Percentiles rank a stretch among this genome's conserved stretches.
Evolutionary conservation across 352 stramenopile genomes (phyloP).

Genomic region (Phytopythium litorale): DNA sequence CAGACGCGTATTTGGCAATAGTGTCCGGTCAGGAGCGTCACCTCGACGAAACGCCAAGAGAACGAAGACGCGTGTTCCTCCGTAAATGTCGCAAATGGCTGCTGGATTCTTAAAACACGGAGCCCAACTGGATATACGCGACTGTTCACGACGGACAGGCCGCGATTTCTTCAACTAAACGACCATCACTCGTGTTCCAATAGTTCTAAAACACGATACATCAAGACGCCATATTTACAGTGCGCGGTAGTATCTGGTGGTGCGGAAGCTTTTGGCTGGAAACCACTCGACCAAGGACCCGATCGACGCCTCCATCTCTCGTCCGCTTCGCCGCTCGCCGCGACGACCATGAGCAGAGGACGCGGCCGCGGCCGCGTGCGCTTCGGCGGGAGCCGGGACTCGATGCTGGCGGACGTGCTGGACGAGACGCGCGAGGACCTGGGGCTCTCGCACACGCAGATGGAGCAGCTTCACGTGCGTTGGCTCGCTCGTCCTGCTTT

Average conservation of each 20-base stretch:
- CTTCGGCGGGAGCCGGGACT: slow-evolving; percentile 70
- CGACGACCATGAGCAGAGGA: slow-evolving; percentile 49
- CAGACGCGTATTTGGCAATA: not conserved
- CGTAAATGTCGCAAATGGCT: not conserved
- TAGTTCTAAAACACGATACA: not conserved
- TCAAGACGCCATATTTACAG: not conserved
- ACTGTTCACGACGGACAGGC: not conserved
- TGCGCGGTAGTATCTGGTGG: slow-evolving; percentile 1
- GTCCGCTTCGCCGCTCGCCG: not conserved
- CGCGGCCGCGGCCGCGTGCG: slow-evolving; percentile 57
- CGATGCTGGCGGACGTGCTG: slow-evolving; percentile 59
- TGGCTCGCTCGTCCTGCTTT: not conserved
- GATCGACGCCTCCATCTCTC: too few relatives aligned
- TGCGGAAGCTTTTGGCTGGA: not conserved
- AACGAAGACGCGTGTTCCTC: not conserved
- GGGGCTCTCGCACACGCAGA: slow-evolving; percentile 61
- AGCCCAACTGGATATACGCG: not conserved
- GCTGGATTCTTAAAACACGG: not conserved
- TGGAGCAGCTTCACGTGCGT: slow-evolving; percentile 61
- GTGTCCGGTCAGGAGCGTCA: slow-evolving; percentile 3
- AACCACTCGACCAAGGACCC: not conserved
- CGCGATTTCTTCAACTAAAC: not conserved
- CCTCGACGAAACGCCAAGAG: not conserved
- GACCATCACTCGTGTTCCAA: not conserved
- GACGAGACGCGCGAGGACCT: slow-evolving; percentile 72